phyloP scores from a whole-genome alignment of 1,284 basidiomycete genomes.

The Quambalaria eucalypti region DNA sequence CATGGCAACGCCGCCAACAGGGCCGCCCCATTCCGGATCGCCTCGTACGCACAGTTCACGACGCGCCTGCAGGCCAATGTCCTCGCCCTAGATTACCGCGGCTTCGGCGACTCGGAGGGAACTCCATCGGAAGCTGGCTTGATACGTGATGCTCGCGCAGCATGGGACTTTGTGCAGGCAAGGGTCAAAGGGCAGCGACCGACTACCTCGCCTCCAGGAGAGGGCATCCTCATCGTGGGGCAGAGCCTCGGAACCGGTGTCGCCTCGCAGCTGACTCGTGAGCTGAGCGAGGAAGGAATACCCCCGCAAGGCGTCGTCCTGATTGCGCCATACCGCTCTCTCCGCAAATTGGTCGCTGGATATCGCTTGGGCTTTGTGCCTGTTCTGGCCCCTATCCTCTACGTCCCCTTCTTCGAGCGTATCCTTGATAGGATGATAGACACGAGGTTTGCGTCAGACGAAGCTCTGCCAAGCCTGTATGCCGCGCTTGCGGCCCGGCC shows the following conservation, averaged over 20 bases:
- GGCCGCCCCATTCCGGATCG: conserved; percentile 59
- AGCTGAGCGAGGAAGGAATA: conserved; percentile 52
- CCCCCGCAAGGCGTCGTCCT: conserved; percentile 60
- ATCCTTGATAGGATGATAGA: background rate
- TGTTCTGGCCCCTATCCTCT: conserved; percentile 55
- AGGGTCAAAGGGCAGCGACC: background rate
- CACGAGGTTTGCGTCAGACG: background rate
- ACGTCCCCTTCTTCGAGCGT: conserved; percentile 5
- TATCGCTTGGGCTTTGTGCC: conserved; percentile 60
- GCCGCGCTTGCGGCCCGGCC: background rate
- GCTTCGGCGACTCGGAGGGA: conserved; percentile 78
- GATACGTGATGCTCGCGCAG: conserved; percentile 64
- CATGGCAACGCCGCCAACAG: conserved; percentile 82
- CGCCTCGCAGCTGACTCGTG: conserved; percentile 57
- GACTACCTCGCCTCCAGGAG: conserved; percentile 49
- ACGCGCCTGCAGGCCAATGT: conserved; percentile 65
- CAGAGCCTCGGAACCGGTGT: conserved; percentile 77
- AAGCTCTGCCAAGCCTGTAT: background rate
- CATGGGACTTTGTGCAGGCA: conserved; percentile 65
- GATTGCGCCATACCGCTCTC: conserved; percentile 67
- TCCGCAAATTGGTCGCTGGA: conserved; percentile 60
- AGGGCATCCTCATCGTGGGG: conserved; percentile 64
- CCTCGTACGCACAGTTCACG: conserved; percentile 58
- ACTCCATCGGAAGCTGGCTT: conserved; percentile 67
- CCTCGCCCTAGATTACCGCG: conserved; percentile 79